Evolutionary conservation across 73 alveolate species (phyloP).

Genomic region (Paramecium primaurelia): DNA sequence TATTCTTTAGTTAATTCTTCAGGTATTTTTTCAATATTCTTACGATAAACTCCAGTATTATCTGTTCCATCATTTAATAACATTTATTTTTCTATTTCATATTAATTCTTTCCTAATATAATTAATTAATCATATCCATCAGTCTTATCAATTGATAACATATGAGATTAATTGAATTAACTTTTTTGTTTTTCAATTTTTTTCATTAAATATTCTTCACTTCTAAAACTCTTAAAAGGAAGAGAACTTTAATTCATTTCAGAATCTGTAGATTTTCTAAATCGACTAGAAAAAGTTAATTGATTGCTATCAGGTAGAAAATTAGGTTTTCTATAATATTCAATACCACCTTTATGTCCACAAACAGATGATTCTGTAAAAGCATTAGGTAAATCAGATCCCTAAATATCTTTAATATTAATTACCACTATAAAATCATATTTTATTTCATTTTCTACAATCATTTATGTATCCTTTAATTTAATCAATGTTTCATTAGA

Average conservation of each 20-base stretch:
- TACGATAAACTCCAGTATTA: background rate
- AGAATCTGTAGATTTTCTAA: background rate
- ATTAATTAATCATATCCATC: slow-evolving; percentile 23
- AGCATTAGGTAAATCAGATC: slow-evolving; percentile 42
- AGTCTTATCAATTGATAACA: slow-evolving; percentile 15
- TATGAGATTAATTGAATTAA: background rate
- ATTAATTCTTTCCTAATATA: slow-evolving; percentile 10
- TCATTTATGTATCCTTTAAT: background rate
- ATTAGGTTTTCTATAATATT: slow-evolving; percentile 34
- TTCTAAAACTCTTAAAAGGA: slow-evolving; percentile 43
- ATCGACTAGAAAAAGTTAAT: background rate
- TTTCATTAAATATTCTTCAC: slow-evolving; percentile 35
- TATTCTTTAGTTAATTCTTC: background rate
- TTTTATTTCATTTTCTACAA: slow-evolving; percentile 33
- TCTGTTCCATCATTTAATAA: background rate
- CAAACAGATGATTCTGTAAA: slow-evolving; percentile 39
- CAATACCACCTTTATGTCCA: slow-evolving; percentile 48
- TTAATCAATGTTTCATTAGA: background rate
- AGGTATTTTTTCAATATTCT: background rate
- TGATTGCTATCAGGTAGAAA: background rate
- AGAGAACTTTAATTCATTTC: background rate
- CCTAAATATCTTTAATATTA: background rate
- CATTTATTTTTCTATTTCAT: slow-evolving; percentile 20
- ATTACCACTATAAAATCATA: slow-evolving; percentile 32
- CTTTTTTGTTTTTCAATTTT: background rate